A percentile compares a stretch with the other conserved stretches of the same genome.
Conservation (phyloP, 805 yeast genomes). For the Cyberlindnera euphorbiae region DNA sequence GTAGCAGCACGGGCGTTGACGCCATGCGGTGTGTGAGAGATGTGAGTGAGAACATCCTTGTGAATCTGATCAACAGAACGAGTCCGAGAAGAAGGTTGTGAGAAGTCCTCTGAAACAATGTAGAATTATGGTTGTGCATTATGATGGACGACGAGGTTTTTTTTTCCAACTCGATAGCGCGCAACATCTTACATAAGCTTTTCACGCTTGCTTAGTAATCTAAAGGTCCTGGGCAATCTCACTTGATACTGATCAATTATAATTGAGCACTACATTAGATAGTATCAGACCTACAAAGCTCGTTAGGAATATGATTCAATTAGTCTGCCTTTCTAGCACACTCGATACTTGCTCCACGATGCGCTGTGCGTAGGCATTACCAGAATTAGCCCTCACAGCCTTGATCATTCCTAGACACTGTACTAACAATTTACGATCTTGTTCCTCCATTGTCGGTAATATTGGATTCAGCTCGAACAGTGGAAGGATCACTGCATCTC, state of each 20-base stretch:
- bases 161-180: neutral
- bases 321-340: slow-evolving; percentile 10
- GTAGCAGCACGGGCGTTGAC: slow-evolving; percentile 5
- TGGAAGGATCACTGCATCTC: slow-evolving; percentile 51
- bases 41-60: slow-evolving; percentile 11
- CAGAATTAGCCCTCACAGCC: slow-evolving; percentile 34
- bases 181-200: neutral
- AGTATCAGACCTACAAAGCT: too few relatives aligned
- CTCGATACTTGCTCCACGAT: slow-evolving; percentile 42
- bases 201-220: too few relatives aligned
- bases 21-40: slow-evolving; percentile 3
- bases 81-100: too few relatives aligned
- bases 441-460: slow-evolving; percentile 27
- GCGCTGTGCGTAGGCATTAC: slow-evolving; percentile 51
- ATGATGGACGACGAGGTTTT: too few relatives aligned
- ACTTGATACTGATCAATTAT: too few relatives aligned
- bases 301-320: too few relatives aligned
- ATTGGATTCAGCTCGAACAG: slow-evolving; percentile 39
- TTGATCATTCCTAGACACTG: slow-evolving; percentile 61
- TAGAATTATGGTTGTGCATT: too few relatives aligned
- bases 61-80: too few relatives aligned
- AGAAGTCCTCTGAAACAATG: too few relatives aligned
- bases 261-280: too few relatives aligned
- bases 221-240: too few relatives aligned
- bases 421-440: slow-evolving; percentile 37